Evolutionary conservation across 1,284 basidiomycete genomes (phyloP).

Genomic region (Peniophora sp.): DNA sequence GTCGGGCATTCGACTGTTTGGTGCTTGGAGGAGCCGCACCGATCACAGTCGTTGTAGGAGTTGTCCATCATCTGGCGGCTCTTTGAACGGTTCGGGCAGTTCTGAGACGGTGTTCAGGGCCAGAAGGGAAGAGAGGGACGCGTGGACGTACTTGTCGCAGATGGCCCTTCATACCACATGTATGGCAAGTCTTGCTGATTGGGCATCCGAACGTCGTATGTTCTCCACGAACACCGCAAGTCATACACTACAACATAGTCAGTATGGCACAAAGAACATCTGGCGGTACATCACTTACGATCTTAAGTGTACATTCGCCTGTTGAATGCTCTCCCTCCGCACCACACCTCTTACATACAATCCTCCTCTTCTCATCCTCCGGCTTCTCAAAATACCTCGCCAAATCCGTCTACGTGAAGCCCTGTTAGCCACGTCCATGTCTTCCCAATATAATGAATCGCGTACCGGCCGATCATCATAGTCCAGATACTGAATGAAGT

Average conservation of each 20-base stretch:
- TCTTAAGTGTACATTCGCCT: constrained; percentile 53
- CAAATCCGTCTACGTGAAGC: constrained; percentile 28
- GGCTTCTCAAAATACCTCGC: constrained; percentile 54
- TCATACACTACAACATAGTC: constrained; percentile 59
- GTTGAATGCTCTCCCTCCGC: constrained; percentile 62
- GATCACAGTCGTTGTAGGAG: constrained; percentile 51
- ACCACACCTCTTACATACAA: constrained; percentile 67
- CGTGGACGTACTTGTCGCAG: constrained; percentile 51
- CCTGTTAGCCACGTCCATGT: constrained; percentile 4
- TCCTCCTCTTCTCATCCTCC: constrained; percentile 31
- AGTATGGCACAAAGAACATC: not conserved
- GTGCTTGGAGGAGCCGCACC: constrained; percentile 69
- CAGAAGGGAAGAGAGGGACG: not conserved
- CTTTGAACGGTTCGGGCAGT: constrained; percentile 63
- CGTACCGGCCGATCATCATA: constrained; percentile 57
- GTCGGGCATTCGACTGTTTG: constrained; percentile 79
- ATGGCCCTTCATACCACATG: constrained; percentile 84
- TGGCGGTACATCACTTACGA: constrained; percentile 37
- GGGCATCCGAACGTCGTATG: constrained; percentile 81
- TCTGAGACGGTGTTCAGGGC: constrained; percentile 29
- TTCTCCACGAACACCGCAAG: constrained; percentile 82
- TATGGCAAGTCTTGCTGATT: constrained; percentile 77
- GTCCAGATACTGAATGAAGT: constrained; percentile 68
- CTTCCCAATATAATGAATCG: not conserved
- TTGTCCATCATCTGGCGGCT: constrained; percentile 18